Evolutionary conservation across 805 yeast species (phyloP), one percentile per base, ranked within the genome.

Genomic region (Pichia membranifaciens): DNA sequence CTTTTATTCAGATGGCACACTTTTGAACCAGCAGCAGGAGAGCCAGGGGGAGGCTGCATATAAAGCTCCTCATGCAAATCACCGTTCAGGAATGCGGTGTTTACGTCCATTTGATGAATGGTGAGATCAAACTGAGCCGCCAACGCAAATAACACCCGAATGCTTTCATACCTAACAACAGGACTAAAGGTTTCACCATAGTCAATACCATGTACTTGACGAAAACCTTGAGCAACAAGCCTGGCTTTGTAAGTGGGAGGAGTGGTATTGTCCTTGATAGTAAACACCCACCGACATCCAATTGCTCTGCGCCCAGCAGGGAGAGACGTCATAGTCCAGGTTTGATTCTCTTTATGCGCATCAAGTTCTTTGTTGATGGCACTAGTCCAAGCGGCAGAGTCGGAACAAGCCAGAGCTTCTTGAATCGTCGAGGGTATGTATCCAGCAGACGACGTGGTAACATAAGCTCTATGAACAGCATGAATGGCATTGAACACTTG

Each of bases 51-150:
- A 31, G 31, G 7, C 1, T 20, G 15, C 51, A 45, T 51, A 28
- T 51, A 49, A 22, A 49, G 43, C 22, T 47, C 48, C 16, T 49
- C 54, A 29, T 10, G 2, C 2, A 51, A 29, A 4, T 39, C 47
- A 2, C 52, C 53, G 43, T 51, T 42, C 3, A 51, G 43, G 32
- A 51, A 48, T 10, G 52, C 52, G 12, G 51, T 51, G 6, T 45
- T 50, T 15, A 51, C 52, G 44, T 51, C 55, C 54, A 51, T 52
- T 37, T 47, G 57, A 39, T 51, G 48, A 21, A 51, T 40, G 1
- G n/a, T 3, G 7, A 45, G n/a, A 16, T 25, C 31, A 23, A 48
- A 49, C 32, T 41, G 48, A 2, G 50, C 48, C 25, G 36, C 35
- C 12, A 45, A 10, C 12, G 41, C 43, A 35, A 49, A 21, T 1